Evolutionary conservation across 2,329 filamentous ascomycete genomes (phyloP), one percentile per base, ranked within the genome.

Genomic region (Trichoderma endophyticum): DNA sequence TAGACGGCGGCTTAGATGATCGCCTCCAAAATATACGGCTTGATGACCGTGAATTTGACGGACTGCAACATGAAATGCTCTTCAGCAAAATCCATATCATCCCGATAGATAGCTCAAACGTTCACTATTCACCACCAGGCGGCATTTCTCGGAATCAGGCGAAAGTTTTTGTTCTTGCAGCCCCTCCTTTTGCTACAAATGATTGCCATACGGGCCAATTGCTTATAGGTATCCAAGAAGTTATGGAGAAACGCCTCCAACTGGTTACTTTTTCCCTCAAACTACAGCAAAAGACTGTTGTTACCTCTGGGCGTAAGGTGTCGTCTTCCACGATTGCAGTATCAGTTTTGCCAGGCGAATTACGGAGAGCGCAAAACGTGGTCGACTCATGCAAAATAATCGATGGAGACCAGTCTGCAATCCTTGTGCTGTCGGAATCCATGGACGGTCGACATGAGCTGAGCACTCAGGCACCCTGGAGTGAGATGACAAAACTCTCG

Each of bases 391-490:
- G 91, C 80, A 92, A 90, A 76, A 80, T 95, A 57, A 84, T 86
- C 5, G 92, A 95, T 78, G 90, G 90, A 2, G 84, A 86, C 30
- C 84, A 92, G 69, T 89, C 90, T 36, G 89, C 90, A 74, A 91
- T 95, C 66, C 82, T 94, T 3, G 89, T 93, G 30, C 82, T 95
- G 15, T 92, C 90, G 3, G 88, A 91, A 75, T 88, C 89, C 28
- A 86, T 86, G 65, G 84, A 89, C 74, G 91, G 91, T 1, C 86
- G 87, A 34, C 87, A 89, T 61, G 89, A 92, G 77, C 81, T 95
- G 18, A 93, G 90, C 75, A 83, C 93, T 11, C 92, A 94, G 79
- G 91, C 91, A 6, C 92, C 92, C 0, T 95, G 92, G 92, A 90
- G 91, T 71, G 87, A 87, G 67, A 84, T 92, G 14, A 89, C 90